phyloP scores from a whole-genome alignment of 2,329 filamentous ascomycete genomes.

The Colletotrichum lupini region DNA sequence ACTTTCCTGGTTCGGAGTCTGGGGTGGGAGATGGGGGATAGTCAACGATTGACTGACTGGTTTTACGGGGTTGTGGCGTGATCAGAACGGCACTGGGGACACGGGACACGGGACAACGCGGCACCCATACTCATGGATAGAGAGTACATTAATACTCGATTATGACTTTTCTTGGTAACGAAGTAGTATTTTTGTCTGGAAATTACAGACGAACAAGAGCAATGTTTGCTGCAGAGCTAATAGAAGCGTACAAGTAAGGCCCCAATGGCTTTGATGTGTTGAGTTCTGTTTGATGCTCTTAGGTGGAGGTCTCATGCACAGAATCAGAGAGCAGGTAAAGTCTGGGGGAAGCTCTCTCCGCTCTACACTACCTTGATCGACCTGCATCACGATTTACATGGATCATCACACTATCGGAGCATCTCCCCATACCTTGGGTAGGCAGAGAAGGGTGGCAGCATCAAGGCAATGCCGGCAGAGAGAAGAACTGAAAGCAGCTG shows the following conservation, averaged over 20 bases:
- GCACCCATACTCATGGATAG: slow-evolving; percentile 16
- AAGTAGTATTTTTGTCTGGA: too few relatives aligned
- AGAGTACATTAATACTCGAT: slow-evolving; percentile 31
- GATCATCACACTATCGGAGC: neutral
- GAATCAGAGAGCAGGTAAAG: neutral
- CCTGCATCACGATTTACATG: neutral
- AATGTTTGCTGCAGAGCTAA: neutral
- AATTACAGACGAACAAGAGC: neutral
- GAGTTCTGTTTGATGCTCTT: neutral
- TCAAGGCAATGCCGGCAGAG: neutral
- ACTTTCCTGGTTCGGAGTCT: slow-evolving; percentile 15
- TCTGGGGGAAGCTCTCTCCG: neutral
- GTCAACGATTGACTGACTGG: neutral
- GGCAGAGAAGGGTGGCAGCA: neutral
- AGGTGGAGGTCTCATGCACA: neutral
- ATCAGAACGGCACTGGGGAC: neutral
- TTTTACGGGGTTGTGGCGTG: slow-evolving; percentile 10
- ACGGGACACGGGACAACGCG: neutral
- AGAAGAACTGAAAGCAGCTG: neutral
- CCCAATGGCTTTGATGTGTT: neutral
- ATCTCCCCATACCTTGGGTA: neutral
- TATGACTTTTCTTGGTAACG: neutral
- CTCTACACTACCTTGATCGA: neutral
- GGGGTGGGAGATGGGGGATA: neutral
- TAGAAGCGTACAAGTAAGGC: neutral